Base-by-base conservation (phyloP, 2,329 filamentous ascomycete species). In the Trichoderma aggressivum region DNA sequence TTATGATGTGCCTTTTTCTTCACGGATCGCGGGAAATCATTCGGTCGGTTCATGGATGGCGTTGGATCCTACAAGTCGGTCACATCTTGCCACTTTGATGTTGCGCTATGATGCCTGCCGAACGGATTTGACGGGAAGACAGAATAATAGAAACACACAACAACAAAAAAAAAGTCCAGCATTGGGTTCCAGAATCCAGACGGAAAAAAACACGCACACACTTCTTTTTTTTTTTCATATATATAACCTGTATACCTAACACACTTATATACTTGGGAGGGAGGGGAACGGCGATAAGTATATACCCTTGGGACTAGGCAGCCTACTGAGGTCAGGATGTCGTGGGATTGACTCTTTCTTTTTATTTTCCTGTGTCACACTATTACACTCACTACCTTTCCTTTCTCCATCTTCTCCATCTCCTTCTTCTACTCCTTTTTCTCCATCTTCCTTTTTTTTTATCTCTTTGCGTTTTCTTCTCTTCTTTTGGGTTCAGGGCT, bases 201-300 rank as follows among this genome's bases (percentile, higher is more conserved):
- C 34, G 56, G 12, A 59, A 67, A 62, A 68, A 58, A 43, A 50
- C 26, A 50, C 10, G 26, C 26, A 5, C 39, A 43, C 30, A 56
- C 34, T 28, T 11, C 21, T 11, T 32, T 59, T 11, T 18, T 11
- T 32, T 59, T 28, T 50, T 62, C 39, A 65, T 50, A 62, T 55
- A 62, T 63, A 66, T 72, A 43, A 72, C 59, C 47, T 73, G 58
- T 72, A 72, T 71, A 61, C 72, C 56, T 69, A 72, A 50, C 47
- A 53, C 39, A 62, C 39, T 55, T 72, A 72, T 72, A 72, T 69
- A 72, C 60, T 64, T 69, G 39, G 66, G 43, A 50, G 26, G 66
- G 66, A 39, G 55, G 59, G 56, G n/a, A 65, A 36, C 5, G 66
- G 60, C 67, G 66, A 72, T 62, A 34, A 61, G 55, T 65, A 63